These are phyloP conservation scores for Cercospora berteroae DNA, from an alignment of 2,329 filamentous ascomycete genomes.

Conservation along the genomic window DNA sequence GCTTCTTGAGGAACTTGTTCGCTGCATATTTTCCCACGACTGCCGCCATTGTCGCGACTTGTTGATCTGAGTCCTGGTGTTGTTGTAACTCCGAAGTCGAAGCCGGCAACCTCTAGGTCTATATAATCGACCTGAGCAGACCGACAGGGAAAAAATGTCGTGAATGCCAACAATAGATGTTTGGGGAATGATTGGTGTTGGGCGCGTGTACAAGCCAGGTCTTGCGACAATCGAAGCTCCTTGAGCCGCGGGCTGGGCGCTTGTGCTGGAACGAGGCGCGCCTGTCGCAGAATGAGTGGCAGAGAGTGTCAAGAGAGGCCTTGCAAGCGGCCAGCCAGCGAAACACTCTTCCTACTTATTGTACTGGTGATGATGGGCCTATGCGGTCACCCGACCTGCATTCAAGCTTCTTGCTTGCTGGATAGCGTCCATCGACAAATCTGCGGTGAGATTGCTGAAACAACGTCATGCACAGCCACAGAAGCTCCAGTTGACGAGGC, in stretches of 20 bases:
- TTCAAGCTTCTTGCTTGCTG: constrained; percentile 11
- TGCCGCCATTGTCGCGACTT: constrained; percentile 43
- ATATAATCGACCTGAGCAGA: constrained; percentile 7
- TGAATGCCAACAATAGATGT: constrained; percentile 23
- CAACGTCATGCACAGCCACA: constrained; percentile 6
- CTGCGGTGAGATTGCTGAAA: background rate
- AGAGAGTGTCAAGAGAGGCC: background rate
- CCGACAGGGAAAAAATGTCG: background rate
- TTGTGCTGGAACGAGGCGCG: constrained; percentile 11
- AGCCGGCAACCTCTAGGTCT: constrained; percentile 1
- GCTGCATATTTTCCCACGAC: constrained; percentile 50
- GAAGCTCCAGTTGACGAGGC: background rate
- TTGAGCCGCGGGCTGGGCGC: constrained; percentile 10
- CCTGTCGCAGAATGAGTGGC: constrained; percentile 1
- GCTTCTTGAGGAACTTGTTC: constrained; percentile 49
- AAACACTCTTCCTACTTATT: background rate
- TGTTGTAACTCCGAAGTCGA: background rate
- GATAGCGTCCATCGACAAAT: background rate
- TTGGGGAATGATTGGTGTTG: constrained; percentile 21
- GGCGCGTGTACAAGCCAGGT: constrained; percentile 9
- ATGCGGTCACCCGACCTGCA: constrained; percentile 10
- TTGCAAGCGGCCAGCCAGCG: constrained; percentile 1
- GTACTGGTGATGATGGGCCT: background rate
- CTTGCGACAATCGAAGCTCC: constrained; percentile 13
- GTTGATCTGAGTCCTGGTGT: background rate